These are phyloP conservation scores for Talaromyces sp. DNA, from an alignment of 2,329 filamentous ascomycete genomes.

Conservation along the genomic window DNA sequence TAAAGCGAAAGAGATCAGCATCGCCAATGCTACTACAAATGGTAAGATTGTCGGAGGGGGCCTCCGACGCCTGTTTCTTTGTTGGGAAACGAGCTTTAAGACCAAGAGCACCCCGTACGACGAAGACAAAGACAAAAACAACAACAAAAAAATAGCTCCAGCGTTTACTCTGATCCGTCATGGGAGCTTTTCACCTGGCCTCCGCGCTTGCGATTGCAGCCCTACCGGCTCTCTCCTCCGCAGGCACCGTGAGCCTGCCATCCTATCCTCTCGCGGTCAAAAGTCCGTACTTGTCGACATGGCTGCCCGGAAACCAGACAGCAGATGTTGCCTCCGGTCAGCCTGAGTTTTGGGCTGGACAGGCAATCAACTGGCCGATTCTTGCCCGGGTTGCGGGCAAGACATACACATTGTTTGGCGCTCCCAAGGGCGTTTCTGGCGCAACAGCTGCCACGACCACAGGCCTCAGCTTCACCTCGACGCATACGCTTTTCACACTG, in stretches of 20 bases:
- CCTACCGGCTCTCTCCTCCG: neutral
- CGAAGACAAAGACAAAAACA: neutral
- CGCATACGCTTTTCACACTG: conserved; percentile 37
- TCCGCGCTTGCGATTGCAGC: neutral
- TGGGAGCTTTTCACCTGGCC: neutral
- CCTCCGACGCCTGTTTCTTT: neutral
- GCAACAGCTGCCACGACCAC: conserved; percentile 29
- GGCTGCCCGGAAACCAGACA: conserved; percentile 38
- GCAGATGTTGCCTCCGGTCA: conserved; percentile 31
- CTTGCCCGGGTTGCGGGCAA: conserved; percentile 38
- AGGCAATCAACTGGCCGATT: conserved; percentile 38
- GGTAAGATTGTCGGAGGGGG: neutral
- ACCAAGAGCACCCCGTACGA: neutral
- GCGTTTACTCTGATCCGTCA: neutral
- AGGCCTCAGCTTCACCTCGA: conserved; percentile 36
- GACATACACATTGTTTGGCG: conserved; percentile 39
- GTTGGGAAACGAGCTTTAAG: neutral
- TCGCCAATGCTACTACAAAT: neutral
- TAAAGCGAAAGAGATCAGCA: neutral
- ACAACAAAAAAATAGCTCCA: neutral
- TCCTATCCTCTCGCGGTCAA: conserved; percentile 42
- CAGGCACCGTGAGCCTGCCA: conserved; percentile 17
- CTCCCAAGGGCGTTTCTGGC: conserved; percentile 20
- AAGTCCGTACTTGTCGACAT: conserved; percentile 40
- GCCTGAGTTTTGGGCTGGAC: conserved; percentile 41